Evolutionary conservation across 768 basidiomycete species (phyloP), one percentile per base, ranked within the genome.

Genomic region (Suillus spraguei): DNA sequence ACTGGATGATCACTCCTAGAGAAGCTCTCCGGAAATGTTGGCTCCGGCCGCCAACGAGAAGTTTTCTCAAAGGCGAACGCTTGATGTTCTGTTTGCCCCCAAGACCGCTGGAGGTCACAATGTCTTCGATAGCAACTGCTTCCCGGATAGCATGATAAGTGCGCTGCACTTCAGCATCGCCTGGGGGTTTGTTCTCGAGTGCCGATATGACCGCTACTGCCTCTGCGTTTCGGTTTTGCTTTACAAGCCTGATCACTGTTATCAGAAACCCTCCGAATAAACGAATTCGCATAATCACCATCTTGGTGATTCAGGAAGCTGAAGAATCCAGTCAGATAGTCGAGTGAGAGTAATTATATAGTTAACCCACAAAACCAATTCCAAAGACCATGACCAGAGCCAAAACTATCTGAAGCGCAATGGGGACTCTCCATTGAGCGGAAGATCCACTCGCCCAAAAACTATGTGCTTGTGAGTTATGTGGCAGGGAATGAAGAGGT

Each of bases 181-280:
- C 79, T 50, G 79, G 71, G 0, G 82, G 77, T 59, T 81, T 84
- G 61, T 85, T 81, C 20, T 86, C 86, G 24, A 89, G 76, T 2
- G 85, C 86, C n/a, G 84, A 83, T 54, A 89, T 84, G 46, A 88
- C 85, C 4, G 85, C 85, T 35, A 83, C 75, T 0, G 87, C 85
- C 65, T 87, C 85, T 1, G 81, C 83, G 56, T 82, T 72, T 36
- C 83, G 80, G 5, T 84, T 83, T 35, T 82, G 79, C 66, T 85
- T 85, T 16, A 85, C 76, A 13, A 88, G 81, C 86, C 85, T 85
- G 60, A 41, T 35, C 16, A 42, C 42, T 54, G 59, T 47, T 4
- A 22, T 56, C 20, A 5, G 39, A 41, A 24, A 60, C 35, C 61
- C 55, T 10, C 52, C 54, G 16, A 4, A 58, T 0, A 4, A 2